A percentile compares a stretch with the other conserved stretches of the same genome.
phyloP scores from a whole-genome alignment of 75 land plant species.

The Pseudotsuga menziesii region DNA sequence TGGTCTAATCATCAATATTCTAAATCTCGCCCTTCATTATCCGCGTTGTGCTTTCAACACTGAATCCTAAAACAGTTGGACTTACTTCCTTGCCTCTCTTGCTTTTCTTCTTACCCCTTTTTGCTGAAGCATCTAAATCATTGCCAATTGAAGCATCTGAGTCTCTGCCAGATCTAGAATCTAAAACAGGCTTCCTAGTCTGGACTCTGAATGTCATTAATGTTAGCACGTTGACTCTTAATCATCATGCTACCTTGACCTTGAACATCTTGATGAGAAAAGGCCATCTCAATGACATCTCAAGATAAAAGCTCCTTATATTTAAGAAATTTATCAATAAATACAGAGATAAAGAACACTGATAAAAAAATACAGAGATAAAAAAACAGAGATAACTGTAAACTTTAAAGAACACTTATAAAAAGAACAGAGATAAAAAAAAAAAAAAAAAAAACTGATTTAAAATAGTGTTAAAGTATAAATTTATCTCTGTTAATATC shows the following conservation, averaged over 20 bases:
- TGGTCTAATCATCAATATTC: conserved; percentile 39
- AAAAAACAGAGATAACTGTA: too few relatives aligned
- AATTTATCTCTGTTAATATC: too few relatives aligned
- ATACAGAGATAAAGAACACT: too few relatives aligned
- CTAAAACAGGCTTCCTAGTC: conserved; percentile 2
- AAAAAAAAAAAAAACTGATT: too few relatives aligned
- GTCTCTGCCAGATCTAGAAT: conserved; percentile 7
- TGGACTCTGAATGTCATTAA: not conserved
- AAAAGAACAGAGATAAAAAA: too few relatives aligned
- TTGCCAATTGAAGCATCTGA: conserved; percentile 9
- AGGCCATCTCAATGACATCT: conserved; percentile 65
- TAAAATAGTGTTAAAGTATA: too few relatives aligned
- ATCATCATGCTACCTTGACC: not conserved
- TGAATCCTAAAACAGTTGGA: conserved; percentile 63
- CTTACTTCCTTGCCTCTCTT: conserved; percentile 82
- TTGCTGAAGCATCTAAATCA: conserved; percentile 34
- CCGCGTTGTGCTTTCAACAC: conserved; percentile 62
- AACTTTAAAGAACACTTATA: too few relatives aligned
- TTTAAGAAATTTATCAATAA: conserved; percentile 69
- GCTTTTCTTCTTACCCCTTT: conserved; percentile 66
- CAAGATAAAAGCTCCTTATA: conserved; percentile 59
- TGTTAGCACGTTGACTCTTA: not conserved
- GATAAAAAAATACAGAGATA: too few relatives aligned
- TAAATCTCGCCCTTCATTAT: conserved; percentile 98
- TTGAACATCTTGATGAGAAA: conserved; percentile 21